phyloP scores from a whole-genome alignment of 83 land plant species.

The Thuja plicata region DNA sequence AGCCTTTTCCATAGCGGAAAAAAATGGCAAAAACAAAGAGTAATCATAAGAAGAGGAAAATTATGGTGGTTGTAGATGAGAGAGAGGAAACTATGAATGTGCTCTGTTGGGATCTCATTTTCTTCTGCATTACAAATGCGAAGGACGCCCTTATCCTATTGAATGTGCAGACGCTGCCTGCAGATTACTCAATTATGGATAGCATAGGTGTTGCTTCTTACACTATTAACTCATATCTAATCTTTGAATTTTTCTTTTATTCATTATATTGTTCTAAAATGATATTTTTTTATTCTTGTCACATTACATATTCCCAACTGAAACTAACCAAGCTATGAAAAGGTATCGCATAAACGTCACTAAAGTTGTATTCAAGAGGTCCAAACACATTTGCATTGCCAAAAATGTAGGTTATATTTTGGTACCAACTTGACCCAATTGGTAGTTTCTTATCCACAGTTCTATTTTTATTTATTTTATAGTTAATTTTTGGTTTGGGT shows the following conservation, averaged over 20 bases:
- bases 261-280: no score
- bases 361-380: constrained; percentile 36
- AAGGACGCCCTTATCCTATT: constrained; percentile 40
- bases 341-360: constrained; percentile 25
- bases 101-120: constrained; percentile 53
- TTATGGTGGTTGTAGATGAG: constrained; percentile 70
- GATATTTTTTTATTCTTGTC: neutral
- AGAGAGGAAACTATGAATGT: constrained; percentile 73
- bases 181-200: constrained; percentile 33
- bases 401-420: constrained; percentile 22
- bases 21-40: no score
- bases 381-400: constrained; percentile 25
- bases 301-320: constrained; percentile 41
- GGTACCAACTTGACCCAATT: neutral
- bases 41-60: no score
- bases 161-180: constrained; percentile 45
- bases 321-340: constrained; percentile 33
- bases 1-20: no score
- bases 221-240: neutral
- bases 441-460: no score
- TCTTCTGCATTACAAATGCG: neutral
- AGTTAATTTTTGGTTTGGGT: constrained; percentile 19
- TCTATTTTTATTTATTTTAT: neutral
- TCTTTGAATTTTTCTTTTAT: neutral
- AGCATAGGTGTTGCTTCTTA: constrained; percentile 43